phyloP scores from a whole-genome alignment of 805 yeast species.

The Ogataea philodendri region DNA sequence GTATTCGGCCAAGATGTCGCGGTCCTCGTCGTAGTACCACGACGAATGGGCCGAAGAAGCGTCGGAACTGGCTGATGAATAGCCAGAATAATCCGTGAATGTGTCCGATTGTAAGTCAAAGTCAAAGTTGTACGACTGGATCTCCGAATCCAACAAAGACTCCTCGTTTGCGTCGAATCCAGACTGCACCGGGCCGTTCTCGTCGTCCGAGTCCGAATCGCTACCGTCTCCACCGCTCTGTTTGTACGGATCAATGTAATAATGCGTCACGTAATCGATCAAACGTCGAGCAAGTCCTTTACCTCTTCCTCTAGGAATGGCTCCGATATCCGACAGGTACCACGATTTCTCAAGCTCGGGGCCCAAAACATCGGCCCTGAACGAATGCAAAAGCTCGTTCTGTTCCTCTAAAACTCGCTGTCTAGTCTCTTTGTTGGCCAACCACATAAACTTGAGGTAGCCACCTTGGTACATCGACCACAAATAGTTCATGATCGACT shows the following conservation, averaged over 20 bases:
- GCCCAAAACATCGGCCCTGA: slow-evolving; percentile 43
- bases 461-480: slow-evolving; percentile 37
- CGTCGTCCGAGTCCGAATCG: slow-evolving; percentile 23
- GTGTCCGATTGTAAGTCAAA: slow-evolving; percentile 35
- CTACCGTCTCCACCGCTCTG: slow-evolving; percentile 15
- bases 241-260: slow-evolving; percentile 38
- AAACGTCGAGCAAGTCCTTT: slow-evolving; percentile 55
- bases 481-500: slow-evolving; percentile 33
- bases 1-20: slow-evolving; percentile 35
- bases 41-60: slow-evolving; percentile 35
- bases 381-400: slow-evolving; percentile 43
- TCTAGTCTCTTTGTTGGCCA: slow-evolving; percentile 43
- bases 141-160: slow-evolving; percentile 33
- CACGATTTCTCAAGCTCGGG: slow-evolving; percentile 43
- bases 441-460: slow-evolving; percentile 34
- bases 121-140: slow-evolving; percentile 34
- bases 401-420: slow-evolving; percentile 51
- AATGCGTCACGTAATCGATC: slow-evolving; percentile 48
- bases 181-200: slow-evolving; percentile 13
- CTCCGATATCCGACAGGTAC: slow-evolving; percentile 60
- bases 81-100: slow-evolving; percentile 36
- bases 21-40: slow-evolving; percentile 36
- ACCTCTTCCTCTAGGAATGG: slow-evolving; percentile 56
- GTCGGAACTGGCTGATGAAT: slow-evolving; percentile 33
- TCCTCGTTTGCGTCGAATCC: slow-evolving; percentile 23